Conservation (phyloP, 2,329 filamentous ascomycete species). For the Claviceps arundinis region DNA sequence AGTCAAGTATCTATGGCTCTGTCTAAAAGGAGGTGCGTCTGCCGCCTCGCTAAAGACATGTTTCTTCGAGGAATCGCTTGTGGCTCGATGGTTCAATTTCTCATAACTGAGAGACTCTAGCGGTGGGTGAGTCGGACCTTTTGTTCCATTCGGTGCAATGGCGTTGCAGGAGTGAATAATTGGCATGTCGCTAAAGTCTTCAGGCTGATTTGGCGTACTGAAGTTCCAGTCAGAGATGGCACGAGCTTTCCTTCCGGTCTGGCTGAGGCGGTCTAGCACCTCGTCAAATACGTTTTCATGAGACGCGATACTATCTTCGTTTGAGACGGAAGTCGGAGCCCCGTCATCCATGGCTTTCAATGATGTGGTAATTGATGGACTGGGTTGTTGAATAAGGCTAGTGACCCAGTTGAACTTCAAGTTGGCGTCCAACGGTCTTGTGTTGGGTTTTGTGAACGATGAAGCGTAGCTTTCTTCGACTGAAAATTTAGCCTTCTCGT, state of each 20-base stretch:
- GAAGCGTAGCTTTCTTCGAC: conserved; percentile 10
- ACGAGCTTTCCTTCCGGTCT: background rate
- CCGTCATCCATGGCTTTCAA: conserved; percentile 3
- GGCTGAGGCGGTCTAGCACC: conserved; percentile 3
- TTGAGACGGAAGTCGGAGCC: conserved; percentile 1
- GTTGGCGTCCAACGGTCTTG: background rate
- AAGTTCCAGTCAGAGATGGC: too few species aligned
- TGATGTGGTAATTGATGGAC: conserved; percentile 16
- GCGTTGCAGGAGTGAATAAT: conserved; percentile 15
- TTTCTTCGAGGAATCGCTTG: background rate
- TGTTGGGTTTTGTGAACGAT: background rate
- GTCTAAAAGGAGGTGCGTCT: background rate
- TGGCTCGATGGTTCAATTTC: background rate
- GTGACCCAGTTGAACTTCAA: background rate
- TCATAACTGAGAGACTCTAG: conserved; percentile 15
- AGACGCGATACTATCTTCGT: background rate
- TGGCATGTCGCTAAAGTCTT: background rate
- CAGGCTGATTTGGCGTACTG: background rate
- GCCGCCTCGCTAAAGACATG: background rate
- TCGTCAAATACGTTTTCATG: conserved; percentile 3
- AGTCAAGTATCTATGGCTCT: conserved; percentile 3
- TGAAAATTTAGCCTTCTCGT: conserved; percentile 15
- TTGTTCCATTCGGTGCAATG: conserved; percentile 7
- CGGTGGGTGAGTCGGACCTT: conserved; percentile 10
- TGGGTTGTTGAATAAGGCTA: conserved; percentile 1